Conservation (phyloP, 2,329 filamentous ascomycete genomes). For the Cercospora sp. region DNA sequence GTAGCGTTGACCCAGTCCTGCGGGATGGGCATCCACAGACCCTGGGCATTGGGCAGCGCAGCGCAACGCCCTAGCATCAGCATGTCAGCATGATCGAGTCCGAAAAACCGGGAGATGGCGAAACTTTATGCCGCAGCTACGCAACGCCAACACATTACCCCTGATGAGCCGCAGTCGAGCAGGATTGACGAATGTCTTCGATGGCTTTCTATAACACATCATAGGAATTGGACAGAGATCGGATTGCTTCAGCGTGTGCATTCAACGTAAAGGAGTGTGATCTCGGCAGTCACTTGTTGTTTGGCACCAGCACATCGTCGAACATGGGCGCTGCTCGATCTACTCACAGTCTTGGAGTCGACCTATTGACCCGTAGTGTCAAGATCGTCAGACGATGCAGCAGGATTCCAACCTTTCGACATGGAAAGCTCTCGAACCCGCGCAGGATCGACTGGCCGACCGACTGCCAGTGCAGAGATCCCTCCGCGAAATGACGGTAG, state of each 20-base stretch:
- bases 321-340: not conserved
- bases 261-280: not conserved
- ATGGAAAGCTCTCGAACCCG: not conserved
- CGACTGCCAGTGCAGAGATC: fast-evolving
- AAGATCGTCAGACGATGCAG: not conserved
- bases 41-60: not conserved
- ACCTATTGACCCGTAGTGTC: not conserved
- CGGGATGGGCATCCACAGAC: not conserved
- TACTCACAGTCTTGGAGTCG: not conserved
- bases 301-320: not conserved
- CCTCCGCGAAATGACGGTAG: not conserved
- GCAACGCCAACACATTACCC: not conserved
- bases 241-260: not conserved
- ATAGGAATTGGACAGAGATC: not conserved
- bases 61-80: not conserved
- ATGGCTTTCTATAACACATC: not conserved
- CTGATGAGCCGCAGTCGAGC: not conserved
- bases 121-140: not conserved
- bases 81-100: not conserved
- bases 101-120: not conserved
- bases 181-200: not conserved
- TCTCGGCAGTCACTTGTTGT: not conserved
- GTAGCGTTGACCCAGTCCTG: not conserved
- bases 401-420: not conserved
- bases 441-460: not conserved